These are phyloP conservation scores for Elsinoe necatrix DNA, from an alignment of 2,329 filamentous ascomycete genomes.

Conservation along the genomic window DNA sequence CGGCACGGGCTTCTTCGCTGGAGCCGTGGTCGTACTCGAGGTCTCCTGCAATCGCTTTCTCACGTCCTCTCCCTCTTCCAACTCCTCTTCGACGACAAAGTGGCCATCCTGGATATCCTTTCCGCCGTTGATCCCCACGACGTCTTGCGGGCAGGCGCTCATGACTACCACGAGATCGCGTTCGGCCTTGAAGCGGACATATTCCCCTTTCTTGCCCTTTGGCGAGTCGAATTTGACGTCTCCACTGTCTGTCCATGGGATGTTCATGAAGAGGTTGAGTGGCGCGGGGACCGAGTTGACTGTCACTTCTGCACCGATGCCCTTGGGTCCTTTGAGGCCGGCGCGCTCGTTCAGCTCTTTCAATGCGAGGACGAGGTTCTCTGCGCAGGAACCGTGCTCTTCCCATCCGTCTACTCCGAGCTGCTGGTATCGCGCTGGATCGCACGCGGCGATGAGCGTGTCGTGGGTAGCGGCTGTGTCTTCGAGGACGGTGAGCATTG, in stretches of 20 bases:
- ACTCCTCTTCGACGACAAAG: constrained; percentile 32
- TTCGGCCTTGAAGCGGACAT: constrained; percentile 36
- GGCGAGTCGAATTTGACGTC: constrained; percentile 36
- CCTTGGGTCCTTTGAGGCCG: constrained; percentile 39
- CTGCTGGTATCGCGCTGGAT: constrained; percentile 33
- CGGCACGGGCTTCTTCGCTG: constrained; percentile 4
- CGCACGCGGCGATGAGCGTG: constrained; percentile 41
- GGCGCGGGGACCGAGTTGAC: constrained; percentile 42
- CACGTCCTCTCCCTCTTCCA: constrained; percentile 14
- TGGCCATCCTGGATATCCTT: constrained; percentile 37
- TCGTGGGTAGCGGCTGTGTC: constrained; percentile 40
- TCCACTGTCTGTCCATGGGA: constrained; percentile 35
- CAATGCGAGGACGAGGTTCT: constrained; percentile 42
- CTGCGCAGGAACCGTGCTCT: constrained; percentile 41
- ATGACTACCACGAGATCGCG: constrained; percentile 41
- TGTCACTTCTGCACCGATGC: constrained; percentile 40
- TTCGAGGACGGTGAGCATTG: constrained; percentile 40
- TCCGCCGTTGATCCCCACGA: constrained; percentile 35
- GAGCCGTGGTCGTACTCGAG: neutral
- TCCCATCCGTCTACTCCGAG: constrained; percentile 35
- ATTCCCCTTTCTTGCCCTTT: constrained; percentile 35
- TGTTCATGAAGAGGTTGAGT: constrained; percentile 42
- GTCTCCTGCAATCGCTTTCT: constrained; percentile 5
- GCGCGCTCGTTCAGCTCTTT: constrained; percentile 41
- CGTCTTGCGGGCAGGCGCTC: constrained; percentile 41